Conservation (phyloP, 2,329 filamentous ascomycete species). For the Ophiostoma novo-ulmi region DNA sequence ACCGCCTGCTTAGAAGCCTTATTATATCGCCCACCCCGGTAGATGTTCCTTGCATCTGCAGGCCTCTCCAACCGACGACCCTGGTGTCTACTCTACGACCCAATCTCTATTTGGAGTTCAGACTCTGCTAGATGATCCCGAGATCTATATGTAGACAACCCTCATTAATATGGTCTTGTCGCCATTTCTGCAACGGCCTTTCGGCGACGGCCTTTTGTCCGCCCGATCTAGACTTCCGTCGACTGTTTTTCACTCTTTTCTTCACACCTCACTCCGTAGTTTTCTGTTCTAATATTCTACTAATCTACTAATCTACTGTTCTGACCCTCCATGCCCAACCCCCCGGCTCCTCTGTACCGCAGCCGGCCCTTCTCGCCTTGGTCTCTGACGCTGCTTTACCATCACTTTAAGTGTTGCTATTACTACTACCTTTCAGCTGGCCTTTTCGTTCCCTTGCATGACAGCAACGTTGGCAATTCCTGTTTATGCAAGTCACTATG, state of each 20-base stretch:
- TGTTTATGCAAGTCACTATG: neutral
- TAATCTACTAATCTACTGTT: neutral
- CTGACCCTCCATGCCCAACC: neutral
- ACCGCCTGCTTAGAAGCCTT: neutral
- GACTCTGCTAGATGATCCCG: too few relatives aligned
- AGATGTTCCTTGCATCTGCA: neutral
- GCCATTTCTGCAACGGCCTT: too few relatives aligned
- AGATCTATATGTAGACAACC: too few relatives aligned
- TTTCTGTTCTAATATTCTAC: too few relatives aligned
- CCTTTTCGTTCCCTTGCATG: neutral
- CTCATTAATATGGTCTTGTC: too few relatives aligned
- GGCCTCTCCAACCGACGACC: neutral
- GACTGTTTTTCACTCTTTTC: neutral
- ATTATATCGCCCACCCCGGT: neutral
- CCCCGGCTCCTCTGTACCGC: conserved; percentile 1
- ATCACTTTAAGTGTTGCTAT: neutral
- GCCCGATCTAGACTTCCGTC: neutral
- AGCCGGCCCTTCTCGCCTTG: neutral
- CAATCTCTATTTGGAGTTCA: too few relatives aligned
- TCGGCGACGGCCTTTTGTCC: neutral
- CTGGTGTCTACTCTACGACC: too few relatives aligned
- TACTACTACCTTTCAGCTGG: neutral
- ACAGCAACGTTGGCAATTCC: neutral
- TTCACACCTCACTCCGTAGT: too few relatives aligned
- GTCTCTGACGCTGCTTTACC: neutral